Percentiles rank a stretch among this genome's conserved stretches.
These are phyloP conservation scores for Fraxinus americana DNA, from an alignment of 257 asterid genomes.

Conservation along the genomic window DNA sequence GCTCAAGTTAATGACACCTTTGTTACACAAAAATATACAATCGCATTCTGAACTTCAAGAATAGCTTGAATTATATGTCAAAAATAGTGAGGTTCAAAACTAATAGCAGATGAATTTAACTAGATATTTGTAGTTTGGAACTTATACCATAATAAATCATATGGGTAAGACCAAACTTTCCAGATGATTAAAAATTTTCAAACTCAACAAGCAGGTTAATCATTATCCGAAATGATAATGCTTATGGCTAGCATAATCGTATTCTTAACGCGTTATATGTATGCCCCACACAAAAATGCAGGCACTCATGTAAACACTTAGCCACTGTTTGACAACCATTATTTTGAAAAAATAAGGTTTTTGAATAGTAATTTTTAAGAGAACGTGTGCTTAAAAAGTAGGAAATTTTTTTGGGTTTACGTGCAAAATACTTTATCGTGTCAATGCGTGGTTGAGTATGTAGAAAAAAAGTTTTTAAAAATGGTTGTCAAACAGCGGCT, in stretches of 20 bases:
- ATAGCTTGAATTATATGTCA: neutral
- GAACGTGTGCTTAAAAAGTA: no score
- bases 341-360: no score
- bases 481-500: no score
- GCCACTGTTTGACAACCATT: no score
- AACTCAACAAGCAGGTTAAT: conserved; percentile 9
- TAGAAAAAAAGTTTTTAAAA: no score
- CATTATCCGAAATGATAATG: neutral
- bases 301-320: neutral
- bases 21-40: neutral
- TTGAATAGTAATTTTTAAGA: no score
- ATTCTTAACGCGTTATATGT: neutral
- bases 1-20: neutral
- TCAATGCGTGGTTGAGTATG: no score
- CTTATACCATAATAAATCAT: neutral
- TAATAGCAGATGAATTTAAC: neutral
- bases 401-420: no score
- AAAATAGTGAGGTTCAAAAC: conserved; percentile 2
- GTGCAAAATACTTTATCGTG: no score
- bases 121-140: neutral
- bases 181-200: neutral
- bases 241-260: neutral
- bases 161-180: neutral
- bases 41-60: neutral
- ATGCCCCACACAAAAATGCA: conserved; percentile 5